Conservation (phyloP, 2,329 filamentous ascomycete species). For the Dactylonectria macrodidyma region DNA sequence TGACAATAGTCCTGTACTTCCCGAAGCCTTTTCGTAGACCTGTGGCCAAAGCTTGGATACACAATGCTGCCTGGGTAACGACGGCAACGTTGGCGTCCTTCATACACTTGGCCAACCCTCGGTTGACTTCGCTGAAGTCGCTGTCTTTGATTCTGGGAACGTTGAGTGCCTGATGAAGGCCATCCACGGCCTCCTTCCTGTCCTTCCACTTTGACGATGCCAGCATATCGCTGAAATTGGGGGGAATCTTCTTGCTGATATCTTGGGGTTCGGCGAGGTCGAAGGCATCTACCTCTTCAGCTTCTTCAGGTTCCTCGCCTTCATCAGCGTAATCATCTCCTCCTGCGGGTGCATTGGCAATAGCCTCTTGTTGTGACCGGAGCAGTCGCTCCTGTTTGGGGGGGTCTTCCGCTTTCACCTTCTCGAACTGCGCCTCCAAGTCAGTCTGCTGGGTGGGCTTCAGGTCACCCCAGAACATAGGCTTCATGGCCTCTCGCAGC, state of each 20-base stretch:
- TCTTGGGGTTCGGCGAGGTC: slow-evolving; percentile 91
- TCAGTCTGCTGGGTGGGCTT: slow-evolving; percentile 97
- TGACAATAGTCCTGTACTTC: slow-evolving; percentile 85
- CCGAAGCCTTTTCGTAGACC: slow-evolving; percentile 84
- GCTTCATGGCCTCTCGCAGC: slow-evolving; percentile 98
- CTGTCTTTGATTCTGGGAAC: slow-evolving; percentile 93
- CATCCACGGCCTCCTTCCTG: slow-evolving; percentile 93
- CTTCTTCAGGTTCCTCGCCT: slow-evolving; percentile 66
- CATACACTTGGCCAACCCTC: slow-evolving; percentile 94
- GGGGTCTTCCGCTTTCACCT: slow-evolving; percentile 86
- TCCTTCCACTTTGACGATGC: slow-evolving; percentile 98
- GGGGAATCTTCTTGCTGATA: slow-evolving; percentile 84
- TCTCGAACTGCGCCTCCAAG: slow-evolving; percentile 93
- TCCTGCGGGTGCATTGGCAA: slow-evolving; percentile 75
- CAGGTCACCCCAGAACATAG: slow-evolving; percentile 95
- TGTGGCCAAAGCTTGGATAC: slow-evolving; percentile 89
- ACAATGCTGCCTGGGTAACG: slow-evolving; percentile 92
- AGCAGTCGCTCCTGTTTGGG: slow-evolving; percentile 94
- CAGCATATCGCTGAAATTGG: slow-evolving; percentile 86
- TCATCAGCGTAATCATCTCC: slow-evolving; percentile 71
- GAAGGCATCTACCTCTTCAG: slow-evolving; percentile 81
- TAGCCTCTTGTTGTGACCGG: slow-evolving; percentile 88
- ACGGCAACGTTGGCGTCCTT: slow-evolving; percentile 98
- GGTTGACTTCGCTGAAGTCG: slow-evolving; percentile 87
- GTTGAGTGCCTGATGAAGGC: slow-evolving; percentile 81